Conservation (phyloP, 805 yeast species). For the Suhomyces sp. region DNA sequence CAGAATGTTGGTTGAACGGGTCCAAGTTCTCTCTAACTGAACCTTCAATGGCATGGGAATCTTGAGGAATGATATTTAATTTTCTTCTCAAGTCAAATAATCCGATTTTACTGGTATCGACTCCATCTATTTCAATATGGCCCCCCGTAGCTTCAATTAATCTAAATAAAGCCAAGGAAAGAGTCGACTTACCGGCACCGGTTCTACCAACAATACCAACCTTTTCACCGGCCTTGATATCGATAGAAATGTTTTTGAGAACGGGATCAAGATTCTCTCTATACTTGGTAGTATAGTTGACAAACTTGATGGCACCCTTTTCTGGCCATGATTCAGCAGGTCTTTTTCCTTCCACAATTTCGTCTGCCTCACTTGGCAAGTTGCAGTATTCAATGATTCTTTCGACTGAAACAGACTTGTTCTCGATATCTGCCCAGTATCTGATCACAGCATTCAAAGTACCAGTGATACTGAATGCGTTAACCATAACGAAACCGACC, state of each 20-base stretch:
- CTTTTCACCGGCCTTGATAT: constrained; percentile 24
- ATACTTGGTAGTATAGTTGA: constrained; percentile 24
- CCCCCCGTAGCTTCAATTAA: constrained; percentile 28
- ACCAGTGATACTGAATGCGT: constrained; percentile 32
- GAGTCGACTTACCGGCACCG: constrained; percentile 31
- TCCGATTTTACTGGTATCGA: constrained; percentile 24
- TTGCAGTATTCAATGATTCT: constrained; percentile 38
- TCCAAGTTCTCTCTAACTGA: constrained; percentile 27
- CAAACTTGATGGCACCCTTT: constrained; percentile 22
- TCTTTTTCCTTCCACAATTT: constrained; percentile 8
- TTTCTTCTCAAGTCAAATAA: constrained; percentile 26
- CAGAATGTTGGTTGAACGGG: constrained; percentile 23
- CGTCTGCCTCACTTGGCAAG: constrained; percentile 21
- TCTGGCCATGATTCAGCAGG: constrained; percentile 22
- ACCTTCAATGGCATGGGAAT: constrained; percentile 27
- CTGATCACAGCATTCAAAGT: constrained; percentile 32
- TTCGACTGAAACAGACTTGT: constrained; percentile 34
- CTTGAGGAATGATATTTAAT: constrained; percentile 32
- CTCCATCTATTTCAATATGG: constrained; percentile 22
- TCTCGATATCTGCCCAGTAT: constrained; percentile 36
- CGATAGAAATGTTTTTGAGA: constrained; percentile 21
- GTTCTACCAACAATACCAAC: constrained; percentile 32
- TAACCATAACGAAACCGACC: constrained; percentile 39
- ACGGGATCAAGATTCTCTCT: constrained; percentile 27
- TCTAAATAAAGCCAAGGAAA: constrained; percentile 28